Evolutionary conservation across 139 green algal genomes (phyloP), one percentile per base, ranked within the genome.

Genomic region (Chlamydomonas incerta): DNA sequence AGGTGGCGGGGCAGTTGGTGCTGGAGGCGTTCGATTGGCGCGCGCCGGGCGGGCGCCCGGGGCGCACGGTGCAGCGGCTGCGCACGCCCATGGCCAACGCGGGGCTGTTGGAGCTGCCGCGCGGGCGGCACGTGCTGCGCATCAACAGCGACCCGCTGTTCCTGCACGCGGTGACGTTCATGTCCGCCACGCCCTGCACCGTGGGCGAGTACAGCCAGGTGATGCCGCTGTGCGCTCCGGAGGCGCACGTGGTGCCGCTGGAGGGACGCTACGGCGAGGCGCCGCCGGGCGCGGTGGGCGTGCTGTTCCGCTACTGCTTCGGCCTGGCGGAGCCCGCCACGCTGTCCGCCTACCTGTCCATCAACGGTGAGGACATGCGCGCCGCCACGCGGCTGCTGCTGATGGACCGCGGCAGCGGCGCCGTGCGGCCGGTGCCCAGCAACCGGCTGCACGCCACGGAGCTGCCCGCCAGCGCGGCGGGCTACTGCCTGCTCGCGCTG

Each of bases 111-210:
- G 85, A 92, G 41, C 87, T 95, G 72, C 90, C 91, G 3, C 89
- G 93, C n/a, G 93, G 93, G 13, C 50, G 67, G n/a, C 93, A 95
- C 81, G 52, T 94, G 74, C 80, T 95, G 88, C 90, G 88, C 41
- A 68, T 94, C 33, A 82, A 72, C 31, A 79, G 70, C 31, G 71
- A 81, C 60, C 21, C 55, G 2, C 67, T 88, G 24, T 79, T 86
- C 63, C 88, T 93, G 41, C 92, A 95, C 79, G 70, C 86, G 1
- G 35, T 91, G 37, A 89, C 65, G 20, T 90, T 93, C 74, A 81
- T 68, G 66, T 85, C 69, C 24, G 46, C 68, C 35, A 82, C 77
- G 26, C 74, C 70, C 35, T 85, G 66, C 67, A 72, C 69, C 24
- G 87, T 87, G 46, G 83, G 88, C 41, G 83, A 88, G 55, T 85